A percentile compares a stretch with the other conserved stretches of the same genome.
Conservation (phyloP, 225 moss, liverwort and hornwort genomes). For the Lunularia cruciata region DNA sequence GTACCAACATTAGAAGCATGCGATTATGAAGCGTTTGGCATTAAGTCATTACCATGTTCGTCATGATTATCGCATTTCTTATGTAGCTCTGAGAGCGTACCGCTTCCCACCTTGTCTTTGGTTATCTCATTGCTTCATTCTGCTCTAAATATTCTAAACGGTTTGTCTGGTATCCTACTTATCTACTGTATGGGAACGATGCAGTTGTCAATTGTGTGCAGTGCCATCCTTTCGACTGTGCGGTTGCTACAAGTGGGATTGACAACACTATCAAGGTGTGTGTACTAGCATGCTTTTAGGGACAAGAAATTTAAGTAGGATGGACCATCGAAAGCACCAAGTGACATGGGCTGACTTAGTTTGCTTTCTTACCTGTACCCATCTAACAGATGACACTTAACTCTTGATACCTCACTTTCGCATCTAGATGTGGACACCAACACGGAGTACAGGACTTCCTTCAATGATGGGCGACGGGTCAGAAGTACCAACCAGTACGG, state of each 20-base stretch:
- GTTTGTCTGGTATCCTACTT: not conserved
- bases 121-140: no score
- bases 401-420: not conserved
- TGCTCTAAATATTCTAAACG: no score
- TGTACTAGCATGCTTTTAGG: not conserved
- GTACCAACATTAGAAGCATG: no score
- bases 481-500: slow-evolving; percentile 59
- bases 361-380: no score
- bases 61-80: not conserved
- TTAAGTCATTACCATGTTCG: not conserved
- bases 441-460: slow-evolving; percentile 50
- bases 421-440: slow-evolving; percentile 83
- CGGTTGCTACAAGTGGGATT: slow-evolving; percentile 94
- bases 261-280: slow-evolving; percentile 94
- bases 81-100: not conserved
- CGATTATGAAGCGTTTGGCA: no score
- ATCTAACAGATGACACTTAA: no score
- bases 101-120: not conserved
- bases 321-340: no score
- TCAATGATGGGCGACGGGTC: slow-evolving; percentile 70
- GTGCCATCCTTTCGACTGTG: slow-evolving; percentile 97
- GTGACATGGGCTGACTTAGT: no score
- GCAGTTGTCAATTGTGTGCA: slow-evolving; percentile 99
- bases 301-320: no score
- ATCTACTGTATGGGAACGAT: slow-evolving; percentile 13